phyloP scores from a whole-genome alignment of 2,329 filamentous ascomycete genomes.

The Sporothrix variecibatus region DNA sequence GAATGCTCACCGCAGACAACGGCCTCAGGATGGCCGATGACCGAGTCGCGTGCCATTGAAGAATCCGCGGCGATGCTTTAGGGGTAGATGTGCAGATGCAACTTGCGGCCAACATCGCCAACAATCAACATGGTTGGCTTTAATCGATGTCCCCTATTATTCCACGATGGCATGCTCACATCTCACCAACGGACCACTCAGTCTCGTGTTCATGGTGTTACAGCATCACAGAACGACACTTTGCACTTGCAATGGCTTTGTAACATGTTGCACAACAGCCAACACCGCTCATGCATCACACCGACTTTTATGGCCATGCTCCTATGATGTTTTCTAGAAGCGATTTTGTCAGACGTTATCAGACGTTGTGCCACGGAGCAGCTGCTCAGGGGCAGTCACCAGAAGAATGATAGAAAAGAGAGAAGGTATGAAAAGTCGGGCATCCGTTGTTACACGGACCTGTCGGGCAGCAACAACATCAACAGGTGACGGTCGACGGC shows the following conservation, averaged over 20 bases:
- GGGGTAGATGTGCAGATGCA: neutral
- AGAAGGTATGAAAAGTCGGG: neutral
- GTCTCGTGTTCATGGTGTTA: slow-evolving; percentile 2
- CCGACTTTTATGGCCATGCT: slow-evolving; percentile 2
- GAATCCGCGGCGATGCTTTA: neutral
- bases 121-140: neutral
- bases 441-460: neutral
- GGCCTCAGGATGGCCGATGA: neutral
- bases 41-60: neutral
- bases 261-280: neutral
- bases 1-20: neutral
- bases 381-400: neutral
- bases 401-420: neutral
- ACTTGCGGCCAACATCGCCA: neutral
- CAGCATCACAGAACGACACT: neutral
- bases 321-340: neutral
- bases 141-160: neutral
- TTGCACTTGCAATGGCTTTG: neutral
- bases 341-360: neutral
- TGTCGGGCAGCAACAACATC: neutral
- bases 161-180: neutral
- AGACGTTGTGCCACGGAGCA: neutral
- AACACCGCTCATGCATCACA: neutral
- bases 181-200: neutral
- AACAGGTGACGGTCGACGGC: neutral